Percentiles rank a stretch among this genome's conserved stretches.
These are phyloP conservation scores for Phyllostachys edulis DNA, from an alignment of 176 grass and related monocot species.

Conservation along the genomic window DNA sequence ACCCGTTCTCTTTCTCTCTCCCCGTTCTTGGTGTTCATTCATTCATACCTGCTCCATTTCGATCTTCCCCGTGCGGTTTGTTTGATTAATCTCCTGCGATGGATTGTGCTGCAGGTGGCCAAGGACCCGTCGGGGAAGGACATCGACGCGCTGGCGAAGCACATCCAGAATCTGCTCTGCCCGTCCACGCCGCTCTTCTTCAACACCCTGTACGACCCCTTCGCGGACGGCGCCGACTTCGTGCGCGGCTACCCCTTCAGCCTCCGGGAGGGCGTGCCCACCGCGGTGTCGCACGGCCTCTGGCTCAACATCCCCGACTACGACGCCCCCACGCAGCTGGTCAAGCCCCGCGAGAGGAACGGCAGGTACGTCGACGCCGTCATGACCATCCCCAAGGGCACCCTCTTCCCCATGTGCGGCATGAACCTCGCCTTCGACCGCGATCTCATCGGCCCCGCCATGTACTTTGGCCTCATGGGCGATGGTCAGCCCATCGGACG, in stretches of 20 bases:
- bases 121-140: slow-evolving; percentile 65
- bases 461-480: slow-evolving; percentile 81
- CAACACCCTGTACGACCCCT: slow-evolving; percentile 67
- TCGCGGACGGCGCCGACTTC: slow-evolving; percentile 52
- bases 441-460: slow-evolving; percentile 64
- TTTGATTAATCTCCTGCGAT: neutral
- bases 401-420: slow-evolving; percentile 67
- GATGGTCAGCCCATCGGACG: slow-evolving; percentile 71
- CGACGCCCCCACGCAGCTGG: slow-evolving; percentile 69
- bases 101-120: slow-evolving; percentile 40
- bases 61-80: neutral
- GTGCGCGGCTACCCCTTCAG: slow-evolving; percentile 74
- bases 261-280: slow-evolving; percentile 56
- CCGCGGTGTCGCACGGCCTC: slow-evolving; percentile 51
- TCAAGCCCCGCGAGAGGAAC: slow-evolving; percentile 67
- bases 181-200: slow-evolving; percentile 72
- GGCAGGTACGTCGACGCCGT: slow-evolving; percentile 65
- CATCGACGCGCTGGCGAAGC: slow-evolving; percentile 66
- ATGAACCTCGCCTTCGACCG: slow-evolving; percentile 74
- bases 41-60: neutral
- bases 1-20: neutral
- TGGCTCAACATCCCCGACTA: slow-evolving; percentile 74
- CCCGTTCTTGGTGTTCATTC: neutral
- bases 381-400: slow-evolving; percentile 67
- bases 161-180: slow-evolving; percentile 67